phyloP scores from a whole-genome alignment of 169 alveolate species.

The Amoebophrya sp. region DNA sequence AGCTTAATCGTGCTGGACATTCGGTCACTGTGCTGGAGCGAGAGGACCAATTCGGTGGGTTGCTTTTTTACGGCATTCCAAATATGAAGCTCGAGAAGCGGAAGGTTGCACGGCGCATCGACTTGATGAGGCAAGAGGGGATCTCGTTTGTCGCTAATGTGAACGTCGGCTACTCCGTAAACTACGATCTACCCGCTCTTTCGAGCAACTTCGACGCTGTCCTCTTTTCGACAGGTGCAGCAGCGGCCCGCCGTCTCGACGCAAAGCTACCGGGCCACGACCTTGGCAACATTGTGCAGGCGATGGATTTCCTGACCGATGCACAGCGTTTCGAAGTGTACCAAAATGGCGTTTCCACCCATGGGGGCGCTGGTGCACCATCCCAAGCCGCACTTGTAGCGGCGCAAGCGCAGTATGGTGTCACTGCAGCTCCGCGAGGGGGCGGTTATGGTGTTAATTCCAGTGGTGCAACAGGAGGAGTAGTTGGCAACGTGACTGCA shows the following conservation, averaged over 20 bases:
- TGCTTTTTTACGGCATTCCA: slow-evolving; percentile 57
- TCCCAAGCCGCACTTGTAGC: no score
- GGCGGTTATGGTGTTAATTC: not conserved
- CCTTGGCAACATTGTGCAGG: slow-evolving; percentile 34
- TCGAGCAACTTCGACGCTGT: slow-evolving; percentile 51
- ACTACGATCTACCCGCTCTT: slow-evolving; percentile 40
- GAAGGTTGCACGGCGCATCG: slow-evolving; percentile 51
- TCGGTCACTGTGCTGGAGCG: slow-evolving; percentile 54
- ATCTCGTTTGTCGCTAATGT: slow-evolving; percentile 49
- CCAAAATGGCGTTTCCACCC: not conserved
- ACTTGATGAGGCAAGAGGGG: slow-evolving; percentile 51
- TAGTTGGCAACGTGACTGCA: no score
- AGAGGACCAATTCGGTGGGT: slow-evolving; percentile 57
- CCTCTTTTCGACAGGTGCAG: slow-evolving; percentile 54
- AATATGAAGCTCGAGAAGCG: slow-evolving; percentile 56
- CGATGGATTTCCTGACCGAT: slow-evolving; percentile 54
- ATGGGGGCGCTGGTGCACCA: no score
- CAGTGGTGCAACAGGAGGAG: no score
- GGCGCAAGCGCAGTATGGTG: no score
- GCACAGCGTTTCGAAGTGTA: slow-evolving; percentile 43
- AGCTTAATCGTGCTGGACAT: slow-evolving; percentile 50
- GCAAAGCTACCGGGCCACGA: slow-evolving; percentile 45
- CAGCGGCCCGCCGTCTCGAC: slow-evolving; percentile 45
- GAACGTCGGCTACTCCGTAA: slow-evolving; percentile 19
- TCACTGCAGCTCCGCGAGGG: not conserved